A percentile compares a stretch with the other conserved stretches of the same genome.
phyloP scores from a whole-genome alignment of 1,284 basidiomycete species.

The Fomitopsis schrenkii region DNA sequence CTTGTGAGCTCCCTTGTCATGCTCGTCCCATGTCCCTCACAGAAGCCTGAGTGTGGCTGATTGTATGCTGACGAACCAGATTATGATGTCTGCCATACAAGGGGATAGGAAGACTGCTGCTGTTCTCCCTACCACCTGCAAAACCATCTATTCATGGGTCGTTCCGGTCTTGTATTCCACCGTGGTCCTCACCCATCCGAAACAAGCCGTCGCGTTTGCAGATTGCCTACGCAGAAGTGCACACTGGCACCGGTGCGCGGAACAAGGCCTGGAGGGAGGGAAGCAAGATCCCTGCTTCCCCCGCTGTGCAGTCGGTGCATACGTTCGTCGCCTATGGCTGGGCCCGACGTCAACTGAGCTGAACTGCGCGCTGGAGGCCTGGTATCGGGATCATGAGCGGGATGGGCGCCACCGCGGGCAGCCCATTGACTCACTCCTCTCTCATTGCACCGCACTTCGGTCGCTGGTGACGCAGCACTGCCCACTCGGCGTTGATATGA shows the following conservation, averaged over 20 bases:
- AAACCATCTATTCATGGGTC: background rate
- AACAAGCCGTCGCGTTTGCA: background rate
- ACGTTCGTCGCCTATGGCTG: background rate
- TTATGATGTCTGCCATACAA: background rate
- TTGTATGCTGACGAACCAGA: too few species aligned
- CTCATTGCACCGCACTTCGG: too few species aligned
- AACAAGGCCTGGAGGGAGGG: background rate
- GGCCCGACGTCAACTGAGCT: background rate
- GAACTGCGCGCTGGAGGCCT: too few species aligned
- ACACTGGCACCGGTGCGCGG: background rate
- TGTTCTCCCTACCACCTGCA: background rate
- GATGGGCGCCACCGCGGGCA: too few species aligned
- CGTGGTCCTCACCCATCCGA: background rate
- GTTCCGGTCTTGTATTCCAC: background rate
- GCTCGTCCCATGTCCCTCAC: too few species aligned
- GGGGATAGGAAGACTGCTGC: background rate
- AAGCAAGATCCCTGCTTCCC: background rate
- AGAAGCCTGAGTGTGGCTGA: too few species aligned
- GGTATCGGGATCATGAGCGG: too few species aligned
- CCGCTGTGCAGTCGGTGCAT: background rate
- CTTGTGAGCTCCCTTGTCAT: too few species aligned
- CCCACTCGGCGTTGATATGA: too few species aligned
- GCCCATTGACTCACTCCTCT: too few species aligned
- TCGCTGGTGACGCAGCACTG: too few species aligned
- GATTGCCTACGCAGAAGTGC: background rate